Evolutionary conservation across 805 yeast species (phyloP).

Genomic region (Yarrowia yakushimensis): DNA sequence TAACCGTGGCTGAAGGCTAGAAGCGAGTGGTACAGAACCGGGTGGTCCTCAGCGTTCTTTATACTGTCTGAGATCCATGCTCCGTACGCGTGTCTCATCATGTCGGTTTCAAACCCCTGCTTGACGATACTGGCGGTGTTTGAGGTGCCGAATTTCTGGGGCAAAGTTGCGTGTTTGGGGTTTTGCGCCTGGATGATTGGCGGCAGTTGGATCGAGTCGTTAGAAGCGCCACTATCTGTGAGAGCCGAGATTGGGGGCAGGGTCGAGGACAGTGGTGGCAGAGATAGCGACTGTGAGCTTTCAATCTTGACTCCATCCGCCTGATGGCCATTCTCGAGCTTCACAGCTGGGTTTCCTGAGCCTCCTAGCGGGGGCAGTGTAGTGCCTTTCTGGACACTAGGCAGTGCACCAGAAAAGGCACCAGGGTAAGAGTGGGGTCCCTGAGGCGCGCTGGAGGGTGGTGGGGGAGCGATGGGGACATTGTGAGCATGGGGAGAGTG

Average conservation of each 20-base stretch:
- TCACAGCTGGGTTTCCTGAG: background rate
- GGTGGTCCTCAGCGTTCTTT: constrained; percentile 29
- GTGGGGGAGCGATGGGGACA: background rate
- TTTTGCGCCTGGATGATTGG: constrained; percentile 23
- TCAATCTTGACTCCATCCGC: background rate
- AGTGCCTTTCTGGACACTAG: background rate
- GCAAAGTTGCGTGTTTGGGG: constrained; percentile 21
- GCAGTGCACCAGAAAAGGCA: background rate
- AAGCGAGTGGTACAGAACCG: constrained; percentile 33
- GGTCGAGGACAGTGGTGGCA: background rate
- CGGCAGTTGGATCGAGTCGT: constrained; percentile 20
- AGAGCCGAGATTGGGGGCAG: constrained; percentile 11
- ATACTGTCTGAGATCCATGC: constrained; percentile 32
- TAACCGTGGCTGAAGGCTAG: constrained; percentile 34
- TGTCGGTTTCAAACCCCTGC: constrained; percentile 34
- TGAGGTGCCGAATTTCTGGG: constrained; percentile 3
- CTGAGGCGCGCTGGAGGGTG: background rate
- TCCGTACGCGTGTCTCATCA: constrained; percentile 31
- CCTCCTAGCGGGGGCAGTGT: background rate
- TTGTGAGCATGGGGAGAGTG: background rate
- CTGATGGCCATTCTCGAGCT: background rate
- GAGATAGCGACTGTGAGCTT: background rate
- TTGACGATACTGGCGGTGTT: constrained; percentile 28
- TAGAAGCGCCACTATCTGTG: background rate
- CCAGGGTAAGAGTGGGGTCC: background rate